Base-by-base conservation (phyloP, 345 rosid species). In the Dovyalis caffra region DNA sequence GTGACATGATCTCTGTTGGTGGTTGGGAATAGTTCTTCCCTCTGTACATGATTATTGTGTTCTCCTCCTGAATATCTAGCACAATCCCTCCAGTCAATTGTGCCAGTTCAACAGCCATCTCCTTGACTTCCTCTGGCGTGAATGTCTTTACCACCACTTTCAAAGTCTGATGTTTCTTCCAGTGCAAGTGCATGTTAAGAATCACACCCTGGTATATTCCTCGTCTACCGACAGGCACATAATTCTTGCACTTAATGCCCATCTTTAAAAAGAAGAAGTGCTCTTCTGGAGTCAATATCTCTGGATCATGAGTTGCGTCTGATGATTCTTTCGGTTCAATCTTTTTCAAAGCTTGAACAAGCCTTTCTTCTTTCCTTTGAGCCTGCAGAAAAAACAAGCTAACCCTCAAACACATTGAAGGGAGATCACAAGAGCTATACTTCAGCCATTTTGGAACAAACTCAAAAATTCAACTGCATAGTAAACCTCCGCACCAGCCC, bases 131-230 rank as follows among this genome's bases (percentile, higher is more conserved):
- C 60, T 93, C 97, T 0, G 88, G 88, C 0, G 97, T 78, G 78
- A 93, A 95, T 7, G 97, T 95, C 85, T 89, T 95, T 65, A 93
- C 94, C 25, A 89, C 78, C 70, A 95, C 99, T 84, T 93, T 74
- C 72, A 95, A 60, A 16, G 96, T 91, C 83, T 95, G 98, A 83
- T 91, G 98, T 75, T 93, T 95, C 94, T 93, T 93, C 99, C 99
- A 95, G 74, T 93, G 99, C 84, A 95, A 87, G 79, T 95, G 99
- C 99, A 95, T 95, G 83, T 95, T 95, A 66, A 95, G 83, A 79
- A 93, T 93, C 60, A 95, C 98, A 73, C 99, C 97, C 76, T 95
- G 98, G 85, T 93, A 95, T 57, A 95, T 87, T 33, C 99, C 98
- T 18, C 97, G 81, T 76, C 96, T 90, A 51, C 97, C 98, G 3